phyloP scores from a whole-genome alignment of 2,329 filamentous ascomycete species.

The Xylariaceae sp. region DNA sequence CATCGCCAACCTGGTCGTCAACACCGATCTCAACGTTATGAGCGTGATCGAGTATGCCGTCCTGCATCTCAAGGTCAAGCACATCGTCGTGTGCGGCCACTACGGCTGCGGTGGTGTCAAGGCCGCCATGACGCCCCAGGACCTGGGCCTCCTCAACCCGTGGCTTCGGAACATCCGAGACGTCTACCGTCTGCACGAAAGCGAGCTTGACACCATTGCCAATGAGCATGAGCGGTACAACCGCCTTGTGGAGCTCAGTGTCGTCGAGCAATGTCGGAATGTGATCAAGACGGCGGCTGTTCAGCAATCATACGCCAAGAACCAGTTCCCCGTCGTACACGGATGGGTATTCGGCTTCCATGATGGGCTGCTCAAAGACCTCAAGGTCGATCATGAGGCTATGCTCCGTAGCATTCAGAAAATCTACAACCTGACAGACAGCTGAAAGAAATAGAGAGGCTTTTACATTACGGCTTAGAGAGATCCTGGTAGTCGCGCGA shows the following conservation, averaged over 20 bases:
- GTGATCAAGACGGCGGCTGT: conserved; percentile 77
- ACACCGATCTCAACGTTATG: conserved; percentile 74
- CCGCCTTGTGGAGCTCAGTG: conserved; percentile 79
- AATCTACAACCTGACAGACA: conserved; percentile 54
- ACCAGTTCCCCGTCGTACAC: conserved; percentile 65
- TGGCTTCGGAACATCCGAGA: conserved; percentile 73
- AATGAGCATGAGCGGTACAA: conserved; percentile 58
- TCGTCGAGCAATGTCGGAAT: conserved; percentile 71
- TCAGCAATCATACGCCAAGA: conserved; percentile 63
- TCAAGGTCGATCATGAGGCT: conserved; percentile 57
- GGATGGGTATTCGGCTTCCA: conserved; percentile 70
- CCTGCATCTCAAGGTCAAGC: conserved; percentile 72
- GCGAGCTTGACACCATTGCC: conserved; percentile 60
- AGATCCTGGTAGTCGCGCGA: no score
- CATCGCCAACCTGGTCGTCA: conserved; percentile 83
- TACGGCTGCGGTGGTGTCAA: conserved; percentile 75
- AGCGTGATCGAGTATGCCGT: conserved; percentile 87
- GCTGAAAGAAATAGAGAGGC: not conserved
- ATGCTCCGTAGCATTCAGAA: conserved; percentile 56
- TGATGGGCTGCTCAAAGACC: conserved; percentile 62
- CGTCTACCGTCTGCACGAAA: conserved; percentile 67
- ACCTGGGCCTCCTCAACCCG: conserved; percentile 67
- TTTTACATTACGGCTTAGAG: no score
- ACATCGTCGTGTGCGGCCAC: conserved; percentile 76
- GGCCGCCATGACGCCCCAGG: conserved; percentile 67